These are phyloP conservation scores for Plectosphaerella sp. DNA, from an alignment of 2,329 filamentous ascomycete species.

Conservation along the genomic window DNA sequence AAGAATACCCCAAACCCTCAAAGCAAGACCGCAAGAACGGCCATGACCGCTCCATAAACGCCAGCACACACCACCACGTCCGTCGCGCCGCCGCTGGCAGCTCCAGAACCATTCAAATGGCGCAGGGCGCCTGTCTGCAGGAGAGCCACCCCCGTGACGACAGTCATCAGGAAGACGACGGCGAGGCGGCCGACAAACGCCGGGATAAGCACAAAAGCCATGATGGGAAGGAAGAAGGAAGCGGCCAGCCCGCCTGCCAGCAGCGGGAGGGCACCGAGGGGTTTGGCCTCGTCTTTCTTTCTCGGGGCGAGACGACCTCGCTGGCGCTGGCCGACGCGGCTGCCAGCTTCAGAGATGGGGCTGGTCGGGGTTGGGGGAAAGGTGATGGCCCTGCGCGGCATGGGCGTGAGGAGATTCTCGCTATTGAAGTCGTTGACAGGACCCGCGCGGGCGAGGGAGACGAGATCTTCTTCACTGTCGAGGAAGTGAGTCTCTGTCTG, in stretches of 20 bases:
- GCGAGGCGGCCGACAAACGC: constrained; percentile 54
- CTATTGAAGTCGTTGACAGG: not conserved
- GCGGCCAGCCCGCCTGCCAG: constrained; percentile 42
- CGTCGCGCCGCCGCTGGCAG: constrained; percentile 5
- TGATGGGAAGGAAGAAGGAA: constrained; percentile 50
- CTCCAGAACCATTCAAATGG: constrained; percentile 9
- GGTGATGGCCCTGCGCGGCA: constrained; percentile 5
- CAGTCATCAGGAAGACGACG: constrained; percentile 48
- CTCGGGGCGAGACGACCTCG: not conserved
- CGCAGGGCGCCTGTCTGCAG: constrained; percentile 22
- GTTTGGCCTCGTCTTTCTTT: not conserved
- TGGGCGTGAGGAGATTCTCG: constrained; percentile 10
- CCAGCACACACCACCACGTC: constrained; percentile 21
- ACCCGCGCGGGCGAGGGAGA: constrained; percentile 29
- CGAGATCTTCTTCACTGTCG: constrained; percentile 47
- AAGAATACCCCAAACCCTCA: not conserved
- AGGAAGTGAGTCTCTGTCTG: constrained; percentile 58
- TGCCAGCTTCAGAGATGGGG: not conserved
- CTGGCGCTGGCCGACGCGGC: not conserved
- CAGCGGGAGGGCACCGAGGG: constrained; percentile 6
- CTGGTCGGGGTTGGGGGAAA: constrained; percentile 1
- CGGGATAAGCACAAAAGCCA: constrained; percentile 54
- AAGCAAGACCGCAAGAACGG: constrained; percentile 18
- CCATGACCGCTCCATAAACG: constrained; percentile 30
- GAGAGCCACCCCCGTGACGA: constrained; percentile 31